Percentiles rank a stretch among this genome's conserved stretches.
These are phyloP conservation scores for Aspergillus ochraceoroseus DNA, from an alignment of 2,329 filamentous ascomycete species.

Conservation along the genomic window DNA sequence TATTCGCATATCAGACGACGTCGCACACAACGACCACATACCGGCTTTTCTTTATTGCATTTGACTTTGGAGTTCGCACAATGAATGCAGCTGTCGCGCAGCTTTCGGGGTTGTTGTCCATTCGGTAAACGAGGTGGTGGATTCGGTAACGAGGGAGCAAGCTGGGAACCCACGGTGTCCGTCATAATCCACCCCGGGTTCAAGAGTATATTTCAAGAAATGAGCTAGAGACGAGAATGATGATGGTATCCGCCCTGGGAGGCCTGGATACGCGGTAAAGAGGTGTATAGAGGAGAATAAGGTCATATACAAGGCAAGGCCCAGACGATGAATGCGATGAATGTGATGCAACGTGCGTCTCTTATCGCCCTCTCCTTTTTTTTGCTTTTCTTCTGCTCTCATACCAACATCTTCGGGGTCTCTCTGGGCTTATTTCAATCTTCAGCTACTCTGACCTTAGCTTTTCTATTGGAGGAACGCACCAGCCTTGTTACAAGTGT, in stretches of 20 bases:
- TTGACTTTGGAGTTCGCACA: slow-evolving; percentile 11
- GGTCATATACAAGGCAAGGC: background rate
- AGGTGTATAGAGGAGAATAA: background rate
- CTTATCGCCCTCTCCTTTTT: background rate
- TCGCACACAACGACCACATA: slow-evolving; percentile 8
- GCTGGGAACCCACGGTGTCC: background rate
- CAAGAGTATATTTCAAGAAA: too few species aligned
- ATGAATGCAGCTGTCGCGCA: slow-evolving; percentile 11
- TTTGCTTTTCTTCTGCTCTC: background rate
- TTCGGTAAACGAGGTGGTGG: background rate
- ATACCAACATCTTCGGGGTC: background rate
- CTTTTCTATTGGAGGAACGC: background rate
- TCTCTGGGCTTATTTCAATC: background rate
- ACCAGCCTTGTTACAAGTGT: background rate
- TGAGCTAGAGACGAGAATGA: too few species aligned
- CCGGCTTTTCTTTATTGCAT: slow-evolving; percentile 11
- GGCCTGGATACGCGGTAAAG: background rate
- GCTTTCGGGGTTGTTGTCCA: slow-evolving; percentile 8
- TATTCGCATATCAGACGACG: slow-evolving; percentile 10
- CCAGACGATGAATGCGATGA: too few species aligned
- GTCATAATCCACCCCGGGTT: background rate
- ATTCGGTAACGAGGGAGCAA: background rate
- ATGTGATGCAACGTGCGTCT: background rate
- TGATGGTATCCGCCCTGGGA: too few species aligned
- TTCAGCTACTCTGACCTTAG: background rate